Evolutionary conservation across 164 flowering plant species (phyloP), one percentile per base, ranked within the genome.

Genomic region (Umbellularia californica): DNA sequence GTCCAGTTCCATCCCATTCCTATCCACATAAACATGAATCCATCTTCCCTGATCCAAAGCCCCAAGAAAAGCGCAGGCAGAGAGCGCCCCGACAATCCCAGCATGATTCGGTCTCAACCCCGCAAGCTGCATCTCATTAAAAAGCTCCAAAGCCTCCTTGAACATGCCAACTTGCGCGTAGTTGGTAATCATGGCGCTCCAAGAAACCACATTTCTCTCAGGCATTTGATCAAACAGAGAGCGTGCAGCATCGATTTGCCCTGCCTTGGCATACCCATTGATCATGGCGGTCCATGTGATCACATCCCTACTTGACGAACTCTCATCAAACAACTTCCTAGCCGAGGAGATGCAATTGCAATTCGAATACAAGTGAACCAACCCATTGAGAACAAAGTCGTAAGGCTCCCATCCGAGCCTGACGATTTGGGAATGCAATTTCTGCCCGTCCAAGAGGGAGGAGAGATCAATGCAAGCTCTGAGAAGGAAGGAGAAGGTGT

Each of bases 321-420:
- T 85, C 25, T 5, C 70, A 72, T 88, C 88, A 65, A 91, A 90
- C 83, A 91, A 25, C 55, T 76, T 86, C 17, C 88, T 81, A 7
- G 89, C 90, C 1, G 64, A 75, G 22, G 52, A 81, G 73, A 89
- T 77, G 14, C 77, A 77, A n/a, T 77, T 50, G 83, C 89, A 84
- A 68, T 69, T 78, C 2, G 78, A 83, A 60, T 90, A 91, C 79
- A 83, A 79, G 83, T 88, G 88, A 20, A 88, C 77, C 83, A 90
- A 81, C 15, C 91, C 91, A 65, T 90, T 91, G 20, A 79, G 85
- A 50, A 91, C 96, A 80, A 90, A 91, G 76, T 88, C 96, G 65
- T 90, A 87, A 33, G 71, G 62, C 41, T 88, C 90, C 96, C 96
- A 91, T 0, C 96, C 94, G 67, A 87, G 76, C 58, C 71, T 88